A percentile compares a stretch with the other conserved stretches of the same genome.
phyloP scores from a whole-genome alignment of 108 stramenopile species.

The Pinguiococcus pyrenoidosus region DNA sequence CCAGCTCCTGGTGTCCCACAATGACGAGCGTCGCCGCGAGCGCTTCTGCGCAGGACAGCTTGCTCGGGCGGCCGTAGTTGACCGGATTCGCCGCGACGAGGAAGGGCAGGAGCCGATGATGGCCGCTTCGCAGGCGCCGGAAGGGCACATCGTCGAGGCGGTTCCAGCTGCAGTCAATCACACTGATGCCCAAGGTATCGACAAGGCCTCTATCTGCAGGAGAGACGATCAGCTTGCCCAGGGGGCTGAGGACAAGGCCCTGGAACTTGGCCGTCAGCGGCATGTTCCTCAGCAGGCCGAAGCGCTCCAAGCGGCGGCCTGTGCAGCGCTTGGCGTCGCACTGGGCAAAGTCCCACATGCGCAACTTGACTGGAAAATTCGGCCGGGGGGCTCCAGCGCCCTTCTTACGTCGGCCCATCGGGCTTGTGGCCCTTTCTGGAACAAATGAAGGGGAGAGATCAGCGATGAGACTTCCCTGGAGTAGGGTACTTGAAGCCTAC shows the following conservation, averaged over 20 bases:
- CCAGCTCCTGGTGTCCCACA: slow-evolving; percentile 62
- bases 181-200: slow-evolving; percentile 53
- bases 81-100: slow-evolving; percentile 96
- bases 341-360: slow-evolving; percentile 98
- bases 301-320: slow-evolving; percentile 65
- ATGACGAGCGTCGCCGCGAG: slow-evolving; percentile 63
- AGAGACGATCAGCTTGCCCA: slow-evolving; percentile 67
- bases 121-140: slow-evolving; percentile 64
- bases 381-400: background rate
- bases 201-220: slow-evolving; percentile 57
- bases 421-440: too few relatives aligned
- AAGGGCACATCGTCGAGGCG: slow-evolving; percentile 79
- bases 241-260: slow-evolving; percentile 82
- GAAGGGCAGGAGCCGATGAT: slow-evolving; percentile 88
- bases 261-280: slow-evolving; percentile 50
- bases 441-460: too few relatives aligned
- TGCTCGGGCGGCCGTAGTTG: slow-evolving; percentile 87
- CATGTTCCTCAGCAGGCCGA: slow-evolving; percentile 43
- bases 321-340: slow-evolving; percentile 96
- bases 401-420: too few relatives aligned
- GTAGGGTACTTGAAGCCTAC: too few relatives aligned
- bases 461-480: too few relatives aligned
- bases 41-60: slow-evolving; percentile 38
- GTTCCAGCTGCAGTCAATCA: slow-evolving; percentile 97
- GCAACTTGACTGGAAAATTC: slow-evolving; percentile 20